Evolutionary conservation across 2,329 filamentous ascomycete species (phyloP), one percentile per base, ranked within the genome.

Genomic region (Chaetomium olivaceum): DNA sequence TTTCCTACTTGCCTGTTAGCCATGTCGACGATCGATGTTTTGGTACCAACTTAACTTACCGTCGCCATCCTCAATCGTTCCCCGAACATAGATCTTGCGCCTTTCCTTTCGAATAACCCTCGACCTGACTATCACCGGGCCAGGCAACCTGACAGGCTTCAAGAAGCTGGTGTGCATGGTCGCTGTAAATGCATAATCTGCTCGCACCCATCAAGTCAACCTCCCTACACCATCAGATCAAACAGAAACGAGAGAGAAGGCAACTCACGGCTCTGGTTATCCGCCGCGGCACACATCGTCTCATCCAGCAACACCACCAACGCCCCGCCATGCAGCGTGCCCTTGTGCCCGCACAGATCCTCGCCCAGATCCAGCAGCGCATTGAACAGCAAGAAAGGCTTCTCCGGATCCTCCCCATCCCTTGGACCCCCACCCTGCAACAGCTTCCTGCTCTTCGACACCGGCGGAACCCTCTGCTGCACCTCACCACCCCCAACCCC

Each of bases 351-450:
- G 23, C 58, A 64, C 57, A 71, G 16, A n/a, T 69, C 67, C 66
- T 69, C 66, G 5, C 68, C 69, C 54, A 71, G 23, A 23, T 71
- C 70, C 54, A 70, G n/a, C 33, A 71, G 52, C 61, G 65, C 68
- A 46, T 67, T 68, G 46, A 69, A 66, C 31, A 69, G 36, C 61
- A 68, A 39, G n/a, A 68, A 70, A n/a, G 68, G 68, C 33, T 62
- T 66, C 50, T 58, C 43, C 6, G 61, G 43, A 8, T 64, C 57
- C 66, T 71, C 70, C 1, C 66, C 64, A 14, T 67, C 48, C 21
- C 50, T 16, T 2, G 46, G 29, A 1, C 67, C 68, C 4, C 68
- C 68, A 3, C 65, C 66, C 29, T 31, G 29, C 51, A 66, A 39
- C 33, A 67, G 25, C 52, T 51, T 55, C 54, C 46, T 57, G 58